Evolutionary conservation across 208 protist genomes (phyloP).

Genomic region (Trypanosoma cruzi): DNA sequence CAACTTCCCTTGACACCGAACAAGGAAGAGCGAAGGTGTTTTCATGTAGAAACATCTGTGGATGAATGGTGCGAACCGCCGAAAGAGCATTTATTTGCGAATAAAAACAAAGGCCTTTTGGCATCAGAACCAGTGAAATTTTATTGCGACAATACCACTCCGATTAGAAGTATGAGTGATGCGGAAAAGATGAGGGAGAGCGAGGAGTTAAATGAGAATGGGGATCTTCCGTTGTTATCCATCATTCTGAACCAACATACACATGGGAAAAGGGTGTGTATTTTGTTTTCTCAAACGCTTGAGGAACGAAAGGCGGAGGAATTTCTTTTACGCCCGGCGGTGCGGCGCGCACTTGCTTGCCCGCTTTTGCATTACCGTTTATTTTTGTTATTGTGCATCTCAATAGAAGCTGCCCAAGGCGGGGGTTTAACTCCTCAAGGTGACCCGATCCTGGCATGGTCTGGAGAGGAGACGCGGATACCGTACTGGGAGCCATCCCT

Average conservation of each 20-base stretch:
- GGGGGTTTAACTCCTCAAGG: not conserved
- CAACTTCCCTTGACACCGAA: not conserved
- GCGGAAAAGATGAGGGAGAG: not conserved
- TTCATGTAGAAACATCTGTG: not conserved
- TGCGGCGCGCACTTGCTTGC: not conserved
- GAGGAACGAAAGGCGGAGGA: conserved; percentile 8
- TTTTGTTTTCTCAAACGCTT: conserved; percentile 6
- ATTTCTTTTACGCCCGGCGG: not conserved
- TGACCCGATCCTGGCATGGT: not conserved
- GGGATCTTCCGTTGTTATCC: not conserved
- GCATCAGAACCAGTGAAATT: not conserved
- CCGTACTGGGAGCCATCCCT: conserved; percentile 17
- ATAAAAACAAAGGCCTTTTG: not conserved
- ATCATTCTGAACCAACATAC: not conserved
- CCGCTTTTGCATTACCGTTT: conserved; percentile 16
- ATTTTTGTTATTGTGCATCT: conserved; percentile 12
- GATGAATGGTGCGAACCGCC: conserved; percentile 1
- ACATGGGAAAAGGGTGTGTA: not conserved
- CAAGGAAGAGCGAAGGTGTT: not conserved
- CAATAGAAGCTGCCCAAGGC: not conserved
- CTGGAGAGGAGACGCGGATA: not conserved
- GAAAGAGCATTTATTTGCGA: not conserved
- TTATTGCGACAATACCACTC: too few relatives aligned
- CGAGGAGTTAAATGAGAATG: not conserved
- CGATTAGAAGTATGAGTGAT: not conserved